These are phyloP conservation scores for Lepidopterella palustris DNA, from an alignment of 495 filamentous ascomycete genomes.

Conservation along the genomic window DNA sequence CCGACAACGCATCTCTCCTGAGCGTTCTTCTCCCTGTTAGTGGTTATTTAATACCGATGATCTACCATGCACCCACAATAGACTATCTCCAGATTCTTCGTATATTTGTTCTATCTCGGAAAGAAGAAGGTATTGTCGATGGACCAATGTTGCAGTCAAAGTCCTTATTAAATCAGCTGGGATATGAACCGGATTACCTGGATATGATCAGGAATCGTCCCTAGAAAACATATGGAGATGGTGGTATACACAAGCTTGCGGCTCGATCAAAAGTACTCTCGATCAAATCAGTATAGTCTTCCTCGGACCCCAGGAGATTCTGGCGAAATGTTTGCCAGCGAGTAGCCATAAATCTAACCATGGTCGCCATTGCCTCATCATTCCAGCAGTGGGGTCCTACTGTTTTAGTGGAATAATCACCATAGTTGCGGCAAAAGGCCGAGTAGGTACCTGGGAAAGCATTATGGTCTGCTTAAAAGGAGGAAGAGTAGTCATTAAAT, in stretches of 20 bases:
- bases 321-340: constrained; percentile 24
- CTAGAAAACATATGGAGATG: background rate
- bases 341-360: constrained; percentile 28
- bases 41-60: background rate
- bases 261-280: background rate
- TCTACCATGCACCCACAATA: background rate
- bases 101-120: constrained; percentile 1
- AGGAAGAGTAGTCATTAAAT: background rate
- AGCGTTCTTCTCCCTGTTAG: constrained; percentile 4
- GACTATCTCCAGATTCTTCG: background rate
- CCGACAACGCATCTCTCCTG: constrained; percentile 31
- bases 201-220: background rate
- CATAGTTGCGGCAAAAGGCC: constrained; percentile 37
- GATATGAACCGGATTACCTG: background rate
- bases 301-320: background rate
- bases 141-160: background rate
- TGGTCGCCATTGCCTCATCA: constrained; percentile 36
- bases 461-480: background rate
- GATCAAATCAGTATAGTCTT: background rate
- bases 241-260: background rate
- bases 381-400: constrained; percentile 36
- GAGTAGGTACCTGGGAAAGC: constrained; percentile 21
- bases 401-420: constrained; percentile 24
- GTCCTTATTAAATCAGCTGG: background rate
- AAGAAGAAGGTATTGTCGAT: constrained; percentile 1